Evolutionary conservation across 1,284 basidiomycete genomes (phyloP).

Genomic region (Trichosporon sp.): DNA sequence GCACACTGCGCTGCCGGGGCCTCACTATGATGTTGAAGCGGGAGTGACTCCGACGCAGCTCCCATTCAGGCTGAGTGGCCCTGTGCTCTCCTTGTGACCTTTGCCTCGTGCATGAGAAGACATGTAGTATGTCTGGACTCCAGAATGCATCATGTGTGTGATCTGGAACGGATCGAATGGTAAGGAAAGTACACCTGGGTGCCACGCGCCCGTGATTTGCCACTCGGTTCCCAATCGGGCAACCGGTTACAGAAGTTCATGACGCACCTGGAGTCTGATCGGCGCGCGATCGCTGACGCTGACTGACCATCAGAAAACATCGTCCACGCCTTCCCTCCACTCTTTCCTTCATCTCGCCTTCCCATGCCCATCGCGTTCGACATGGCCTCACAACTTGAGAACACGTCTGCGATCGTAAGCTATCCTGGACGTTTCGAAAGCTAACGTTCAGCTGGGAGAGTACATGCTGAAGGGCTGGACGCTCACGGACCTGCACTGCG

Average conservation of each 20-base stretch:
- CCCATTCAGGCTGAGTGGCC: no score
- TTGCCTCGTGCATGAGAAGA: conserved; percentile 53
- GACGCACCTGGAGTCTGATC: not conserved
- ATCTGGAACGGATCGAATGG: not conserved
- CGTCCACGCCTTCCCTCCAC: not conserved
- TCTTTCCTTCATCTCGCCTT: not conserved
- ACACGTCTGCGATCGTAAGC: conserved; percentile 41
- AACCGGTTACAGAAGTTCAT: not conserved
- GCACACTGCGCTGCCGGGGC: conserved; percentile 58
- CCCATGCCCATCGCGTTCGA: conserved; percentile 27
- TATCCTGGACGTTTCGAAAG: not conserved
- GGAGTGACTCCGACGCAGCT: no score
- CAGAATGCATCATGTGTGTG: not conserved
- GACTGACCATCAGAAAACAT: not conserved
- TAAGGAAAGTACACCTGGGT: not conserved
- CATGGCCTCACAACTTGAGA: conserved; percentile 38
- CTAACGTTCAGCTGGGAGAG: conserved; percentile 40
- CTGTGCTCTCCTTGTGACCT: no score
- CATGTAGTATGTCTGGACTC: not conserved
- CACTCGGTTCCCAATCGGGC: not conserved
- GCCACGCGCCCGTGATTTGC: not conserved
- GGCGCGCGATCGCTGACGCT: no score
- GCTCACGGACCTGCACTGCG: conserved; percentile 44
- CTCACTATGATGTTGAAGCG: no score
- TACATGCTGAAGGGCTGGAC: conserved; percentile 50